A percentile compares a stretch with the other conserved stretches of the same genome.
Conservation (phyloP, 2,329 filamentous ascomycete genomes). For the Daldinia sp. region DNA sequence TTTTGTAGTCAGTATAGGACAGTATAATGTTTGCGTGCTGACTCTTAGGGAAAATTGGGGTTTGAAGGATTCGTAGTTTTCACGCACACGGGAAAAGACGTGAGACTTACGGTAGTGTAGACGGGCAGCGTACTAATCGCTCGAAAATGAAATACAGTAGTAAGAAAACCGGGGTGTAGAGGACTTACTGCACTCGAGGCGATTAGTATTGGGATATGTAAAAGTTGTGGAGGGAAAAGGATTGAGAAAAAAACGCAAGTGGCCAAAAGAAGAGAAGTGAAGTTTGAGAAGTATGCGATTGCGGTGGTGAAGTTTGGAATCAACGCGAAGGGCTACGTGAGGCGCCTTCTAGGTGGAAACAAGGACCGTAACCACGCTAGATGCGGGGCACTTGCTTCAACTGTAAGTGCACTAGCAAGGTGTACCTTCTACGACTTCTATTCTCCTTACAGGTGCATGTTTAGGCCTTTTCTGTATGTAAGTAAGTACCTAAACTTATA, state of each 20-base stretch:
- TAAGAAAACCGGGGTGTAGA: slow-evolving; percentile 1
- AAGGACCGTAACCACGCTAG: slow-evolving; percentile 36
- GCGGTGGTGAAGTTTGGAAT: slow-evolving; percentile 42
- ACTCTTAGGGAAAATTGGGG: slow-evolving; percentile 11
- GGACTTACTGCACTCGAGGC: slow-evolving; percentile 1
- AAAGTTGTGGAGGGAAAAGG: slow-evolving; percentile 10
- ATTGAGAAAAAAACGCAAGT: slow-evolving; percentile 9
- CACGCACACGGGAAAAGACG: slow-evolving; percentile 11
- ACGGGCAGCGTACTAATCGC: neutral
- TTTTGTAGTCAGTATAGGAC: slow-evolving; percentile 26
- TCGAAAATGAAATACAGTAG: neutral
- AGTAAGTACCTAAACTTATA: neutral
- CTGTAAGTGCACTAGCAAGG: slow-evolving; percentile 1
- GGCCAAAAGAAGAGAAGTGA: slow-evolving; percentile 22
- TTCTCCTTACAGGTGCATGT: slow-evolving; percentile 6
- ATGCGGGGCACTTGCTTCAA: slow-evolving; percentile 36
- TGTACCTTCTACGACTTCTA: slow-evolving; percentile 20
- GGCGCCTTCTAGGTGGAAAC: slow-evolving; percentile 37
- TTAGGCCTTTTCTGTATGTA: neutral
- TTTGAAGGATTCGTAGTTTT: slow-evolving; percentile 2
- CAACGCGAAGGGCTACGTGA: slow-evolving; percentile 41
- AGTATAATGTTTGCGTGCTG: slow-evolving; percentile 26
- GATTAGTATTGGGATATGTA: slow-evolving; percentile 3
- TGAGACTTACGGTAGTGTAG: slow-evolving; percentile 29
- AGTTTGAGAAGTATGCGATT: slow-evolving; percentile 33